Base-by-base conservation (phyloP, 139 green algal species). In the Volvox reticuliferus region DNA sequence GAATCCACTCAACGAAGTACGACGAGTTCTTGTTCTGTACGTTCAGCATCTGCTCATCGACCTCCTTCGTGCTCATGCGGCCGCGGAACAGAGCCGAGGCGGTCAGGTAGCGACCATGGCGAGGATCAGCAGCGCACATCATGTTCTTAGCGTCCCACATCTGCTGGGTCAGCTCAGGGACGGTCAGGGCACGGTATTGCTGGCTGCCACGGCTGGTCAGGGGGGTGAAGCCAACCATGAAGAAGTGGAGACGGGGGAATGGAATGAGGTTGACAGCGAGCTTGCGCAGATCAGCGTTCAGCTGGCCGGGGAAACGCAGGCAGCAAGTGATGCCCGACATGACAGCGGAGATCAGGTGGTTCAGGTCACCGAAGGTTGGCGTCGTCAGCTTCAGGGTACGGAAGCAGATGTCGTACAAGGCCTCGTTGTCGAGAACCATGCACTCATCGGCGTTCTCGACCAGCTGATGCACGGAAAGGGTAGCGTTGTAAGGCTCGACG, bases 101-200 rank as follows among this genome's bases (percentile, higher is more conserved):
- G 32, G 98, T 99, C 68, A 99, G 96, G 96, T 99, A 99, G 85
- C 98, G 97, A 68, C 98, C 98, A 91, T 99, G 98, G 87, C 98
- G 96, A 22, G 98, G 98, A 94, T 99, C 98, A 55, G 98, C 98
- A 26, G 98, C 98, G 94, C 98, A 99, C 98, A 99, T 99, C 98
- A 99, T 99, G 97, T 99, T 99, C 95, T 99, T 99, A 87, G 98
- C 97, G 89, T 99, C 98, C 98, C 98, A 99, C 98, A 99, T 99
- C 96, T 99, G 98, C 97, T 99, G 98, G 61, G 98, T 99, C 69
- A 99, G 95, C 96, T 99, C 98, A n/a, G 98, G 98, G n/a, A 99
- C 98, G 14, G 97, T 99, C 37, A 99, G 94, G 30, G 96, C 96
- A 63, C 98, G 96, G 94, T 99, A 99, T 94, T 99, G 98, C 97